phyloP scores from a whole-genome alignment of 2,329 filamentous ascomycete species.

The Plectosphaerella cucumerina region DNA sequence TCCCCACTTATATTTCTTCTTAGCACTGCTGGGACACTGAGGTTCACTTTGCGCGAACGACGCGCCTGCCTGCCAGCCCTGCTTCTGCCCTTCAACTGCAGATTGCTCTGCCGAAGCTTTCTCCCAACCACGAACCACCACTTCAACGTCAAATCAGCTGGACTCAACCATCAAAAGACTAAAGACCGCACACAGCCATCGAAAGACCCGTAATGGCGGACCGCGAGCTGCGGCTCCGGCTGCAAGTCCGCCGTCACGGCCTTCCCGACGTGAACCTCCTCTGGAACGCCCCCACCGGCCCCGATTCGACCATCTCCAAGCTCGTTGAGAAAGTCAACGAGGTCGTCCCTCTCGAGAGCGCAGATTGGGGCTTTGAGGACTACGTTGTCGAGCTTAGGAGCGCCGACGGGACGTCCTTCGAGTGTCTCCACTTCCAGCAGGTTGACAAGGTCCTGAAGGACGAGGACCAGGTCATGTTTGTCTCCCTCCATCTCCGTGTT shows the following conservation, averaged over 20 bases:
- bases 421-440: conserved; percentile 81
- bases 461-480: conserved; percentile 78
- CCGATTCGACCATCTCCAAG: conserved; percentile 66
- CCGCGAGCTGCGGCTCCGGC: conserved; percentile 62
- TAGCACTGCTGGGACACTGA: neutral
- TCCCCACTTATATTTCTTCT: too few relatives aligned
- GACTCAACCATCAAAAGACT: too few relatives aligned
- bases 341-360: conserved; percentile 74
- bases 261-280: conserved; percentile 69
- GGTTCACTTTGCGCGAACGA: neutral
- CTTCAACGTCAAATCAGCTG: too few relatives aligned
- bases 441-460: conserved; percentile 69
- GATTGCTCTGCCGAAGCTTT: too few relatives aligned
- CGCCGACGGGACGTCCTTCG: conserved; percentile 58
- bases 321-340: conserved; percentile 77
- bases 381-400: conserved; percentile 74
- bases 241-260: conserved; percentile 68
- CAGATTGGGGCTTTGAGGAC: conserved; percentile 83
- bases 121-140: too few relatives aligned
- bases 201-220: conserved; percentile 21
- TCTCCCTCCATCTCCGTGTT: conserved; percentile 11
- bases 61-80: neutral
- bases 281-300: conserved; percentile 58
- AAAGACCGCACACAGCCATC: neutral
- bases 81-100: neutral